Base-by-base conservation (phyloP, 495 filamentous ascomycete genomes). In the Penicillium riverlandense region DNA sequence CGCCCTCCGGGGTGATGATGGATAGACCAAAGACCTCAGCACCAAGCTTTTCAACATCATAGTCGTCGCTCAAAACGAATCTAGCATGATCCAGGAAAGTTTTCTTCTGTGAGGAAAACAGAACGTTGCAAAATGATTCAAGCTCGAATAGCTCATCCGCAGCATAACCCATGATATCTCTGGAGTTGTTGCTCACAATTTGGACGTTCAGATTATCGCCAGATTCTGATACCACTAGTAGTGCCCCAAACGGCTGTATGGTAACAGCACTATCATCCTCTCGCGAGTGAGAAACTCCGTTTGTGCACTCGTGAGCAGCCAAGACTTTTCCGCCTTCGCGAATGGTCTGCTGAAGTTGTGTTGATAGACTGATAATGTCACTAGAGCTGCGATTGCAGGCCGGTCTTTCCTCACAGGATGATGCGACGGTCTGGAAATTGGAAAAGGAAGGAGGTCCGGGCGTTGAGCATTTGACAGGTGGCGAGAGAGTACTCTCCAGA, bases 11-110 rank as follows among this genome's bases (percentile, higher is more conserved):
- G 1, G 69, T 59, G 11, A 72, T 70, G 14, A 95, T 68, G 5
- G 79, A 77, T 32, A 94, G 67, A 15, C 77, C 82, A 50, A 96
- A 91, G 11, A 94, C 80, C 49, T 96, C 88, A 0, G 88, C 88
- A 0, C 88, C 89, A 53, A 82, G 84, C 3, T 63, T 58, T 0
- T 71, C 69, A 12, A 83, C 76, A 56, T 87, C 83, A 16, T 52
- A 61, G 0, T 78, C 66, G 38, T 87, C 85, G 35, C 84, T 78
- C 30, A 76, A 65, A 29, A 94, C 83, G 58, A 85, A 89, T 50
- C 86, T 78, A 30, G 88, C 66, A 54, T 94, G 88, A 43, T 87
- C 83, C 9, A 87, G 57, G 9, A 96, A 72, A 44, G 81, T 85
- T 34, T 83, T 80, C 0, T 74, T 62, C 51, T 94, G 84, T 35